These are phyloP conservation scores for Rhytidiadelphus loreus DNA, from an alignment of 225 moss, liverwort and hornwort species.

Conservation along the genomic window DNA sequence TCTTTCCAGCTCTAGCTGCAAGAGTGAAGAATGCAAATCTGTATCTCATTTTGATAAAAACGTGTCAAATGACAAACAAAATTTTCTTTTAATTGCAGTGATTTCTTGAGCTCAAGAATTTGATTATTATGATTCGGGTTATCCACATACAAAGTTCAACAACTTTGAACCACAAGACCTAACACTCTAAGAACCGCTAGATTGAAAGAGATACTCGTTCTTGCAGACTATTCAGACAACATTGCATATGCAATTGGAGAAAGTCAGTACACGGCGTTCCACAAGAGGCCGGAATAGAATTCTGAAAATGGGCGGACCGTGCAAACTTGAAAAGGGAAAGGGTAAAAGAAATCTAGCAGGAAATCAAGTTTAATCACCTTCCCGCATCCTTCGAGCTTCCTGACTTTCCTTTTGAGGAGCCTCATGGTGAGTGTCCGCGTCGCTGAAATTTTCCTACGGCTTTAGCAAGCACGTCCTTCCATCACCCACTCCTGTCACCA, in stretches of 20 bases:
- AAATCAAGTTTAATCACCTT: constrained; percentile 30
- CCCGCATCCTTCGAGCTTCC: constrained; percentile 51
- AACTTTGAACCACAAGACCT: background rate
- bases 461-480: background rate
- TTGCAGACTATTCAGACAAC: background rate
- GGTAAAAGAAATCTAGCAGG: background rate
- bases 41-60: background rate
- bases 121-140: background rate
- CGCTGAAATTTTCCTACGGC: background rate
- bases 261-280: background rate
- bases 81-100: background rate
- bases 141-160: background rate
- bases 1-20: constrained; percentile 68
- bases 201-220: background rate
- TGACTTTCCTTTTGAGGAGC: constrained; percentile 54
- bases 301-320: background rate
- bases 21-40: background rate
- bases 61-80: background rate
- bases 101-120: background rate
- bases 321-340: background rate
- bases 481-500: constrained; percentile 6
- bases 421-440: constrained; percentile 28
- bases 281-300: background rate
- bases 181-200: background rate
- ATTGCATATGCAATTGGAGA: background rate